A percentile compares a stretch with the other conserved stretches of the same genome.
phyloP scores from a whole-genome alignment of 2,329 filamentous ascomycete species.

The Sporothrix protearum region DNA sequence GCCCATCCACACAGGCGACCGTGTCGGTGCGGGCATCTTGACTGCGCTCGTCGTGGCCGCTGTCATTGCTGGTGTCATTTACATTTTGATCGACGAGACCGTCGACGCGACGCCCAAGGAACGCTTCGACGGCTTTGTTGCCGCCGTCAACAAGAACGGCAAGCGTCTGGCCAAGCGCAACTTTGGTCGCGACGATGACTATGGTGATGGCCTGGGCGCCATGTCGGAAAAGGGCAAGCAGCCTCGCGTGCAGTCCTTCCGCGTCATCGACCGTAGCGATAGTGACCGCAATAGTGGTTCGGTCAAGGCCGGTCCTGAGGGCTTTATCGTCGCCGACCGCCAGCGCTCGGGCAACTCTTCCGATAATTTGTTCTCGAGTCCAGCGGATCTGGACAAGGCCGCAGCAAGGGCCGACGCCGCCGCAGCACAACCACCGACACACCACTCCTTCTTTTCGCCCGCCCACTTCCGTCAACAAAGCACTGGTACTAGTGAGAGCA shows the following conservation, averaged over 20 bases:
- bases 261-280: background rate
- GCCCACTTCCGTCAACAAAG: slow-evolving; percentile 15
- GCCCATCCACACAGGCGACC: slow-evolving; percentile 22
- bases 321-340: background rate
- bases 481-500: background rate
- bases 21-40: slow-evolving; percentile 26
- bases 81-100: slow-evolving; percentile 50
- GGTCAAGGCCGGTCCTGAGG: background rate
- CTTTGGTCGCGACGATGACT: background rate
- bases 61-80: slow-evolving; percentile 51
- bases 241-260: slow-evolving; percentile 1
- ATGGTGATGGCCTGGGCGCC: background rate
- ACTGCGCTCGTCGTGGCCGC: slow-evolving; percentile 49
- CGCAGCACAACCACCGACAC: background rate
- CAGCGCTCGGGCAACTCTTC: background rate
- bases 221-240: slow-evolving; percentile 22
- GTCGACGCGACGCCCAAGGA: slow-evolving; percentile 36
- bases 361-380: background rate
- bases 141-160: slow-evolving; percentile 12
- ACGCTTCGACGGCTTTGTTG: slow-evolving; percentile 34
- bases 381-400: slow-evolving; percentile 11
- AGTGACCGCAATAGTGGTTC: slow-evolving; percentile 22
- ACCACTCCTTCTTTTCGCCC: slow-evolving; percentile 21
- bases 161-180: slow-evolving; percentile 19
- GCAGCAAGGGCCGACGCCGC: background rate